phyloP scores from a whole-genome alignment of 768 basidiomycete species.

The Agaricus subrufescens region DNA sequence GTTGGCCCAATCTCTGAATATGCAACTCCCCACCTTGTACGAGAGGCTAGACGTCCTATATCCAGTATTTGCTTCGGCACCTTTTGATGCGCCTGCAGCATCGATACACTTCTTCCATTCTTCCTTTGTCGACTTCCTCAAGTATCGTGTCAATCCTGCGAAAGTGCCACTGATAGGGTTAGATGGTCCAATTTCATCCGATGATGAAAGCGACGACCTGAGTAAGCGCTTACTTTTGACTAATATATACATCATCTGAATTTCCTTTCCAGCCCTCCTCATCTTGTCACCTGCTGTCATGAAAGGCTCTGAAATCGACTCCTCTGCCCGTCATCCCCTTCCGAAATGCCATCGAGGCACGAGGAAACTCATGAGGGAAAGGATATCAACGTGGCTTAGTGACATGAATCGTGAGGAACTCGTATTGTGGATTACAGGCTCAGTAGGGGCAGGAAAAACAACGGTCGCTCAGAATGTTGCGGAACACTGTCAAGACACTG shows the following conservation, averaged over 20 bases:
- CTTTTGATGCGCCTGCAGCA: neutral
- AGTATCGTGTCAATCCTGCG: neutral
- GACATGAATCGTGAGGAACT: neutral
- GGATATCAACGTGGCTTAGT: neutral
- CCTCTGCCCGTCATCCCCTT: neutral
- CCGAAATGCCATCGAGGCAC: neutral
- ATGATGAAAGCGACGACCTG: neutral
- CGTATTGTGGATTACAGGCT: constrained; percentile 1
- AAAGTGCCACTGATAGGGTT: neutral
- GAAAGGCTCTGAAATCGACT: neutral
- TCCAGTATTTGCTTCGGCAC: neutral
- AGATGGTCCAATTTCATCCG: neutral
- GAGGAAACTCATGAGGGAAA: neutral
- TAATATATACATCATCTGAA: neutral
- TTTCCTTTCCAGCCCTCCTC: neutral
- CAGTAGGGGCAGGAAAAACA: neutral
- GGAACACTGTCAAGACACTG: neutral
- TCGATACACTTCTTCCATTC: neutral
- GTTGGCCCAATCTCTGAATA: neutral
- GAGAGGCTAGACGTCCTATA: neutral
- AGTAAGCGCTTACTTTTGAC: neutral
- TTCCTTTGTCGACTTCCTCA: neutral
- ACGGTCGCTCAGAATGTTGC: neutral
- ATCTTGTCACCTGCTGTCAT: neutral
- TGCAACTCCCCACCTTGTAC: neutral